Evolutionary conservation across 2,329 filamentous ascomycete genomes (phyloP).

Genomic region (Ophiostoma australiae): DNA sequence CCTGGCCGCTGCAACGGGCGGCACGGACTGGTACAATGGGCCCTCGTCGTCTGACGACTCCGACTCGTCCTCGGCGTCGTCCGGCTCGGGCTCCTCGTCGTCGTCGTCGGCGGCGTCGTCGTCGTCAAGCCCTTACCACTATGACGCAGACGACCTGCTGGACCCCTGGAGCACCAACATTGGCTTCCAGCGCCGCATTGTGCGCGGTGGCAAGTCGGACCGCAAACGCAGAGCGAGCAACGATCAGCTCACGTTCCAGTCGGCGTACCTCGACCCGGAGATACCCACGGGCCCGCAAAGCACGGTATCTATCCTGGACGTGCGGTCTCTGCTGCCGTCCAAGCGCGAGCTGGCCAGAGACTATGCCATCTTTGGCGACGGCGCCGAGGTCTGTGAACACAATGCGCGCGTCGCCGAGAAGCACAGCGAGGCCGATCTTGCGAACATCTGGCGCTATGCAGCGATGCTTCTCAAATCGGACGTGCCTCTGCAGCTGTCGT

Average conservation of each 20-base stretch:
- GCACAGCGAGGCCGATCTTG: slow-evolving; percentile 64
- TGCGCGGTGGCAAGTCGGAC: slow-evolving; percentile 37
- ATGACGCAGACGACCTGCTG: slow-evolving; percentile 17
- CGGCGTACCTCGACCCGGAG: slow-evolving; percentile 24
- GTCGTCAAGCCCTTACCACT: slow-evolving; percentile 2
- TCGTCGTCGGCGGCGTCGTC: slow-evolving; percentile 9
- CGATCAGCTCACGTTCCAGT: slow-evolving; percentile 17
- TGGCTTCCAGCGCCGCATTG: slow-evolving; percentile 52
- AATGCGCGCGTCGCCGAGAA: slow-evolving; percentile 75
- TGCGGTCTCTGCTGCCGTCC: slow-evolving; percentile 68
- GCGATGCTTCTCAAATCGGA: slow-evolving; percentile 72
- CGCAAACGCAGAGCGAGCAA: slow-evolving; percentile 33
- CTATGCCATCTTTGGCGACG: slow-evolving; percentile 80
- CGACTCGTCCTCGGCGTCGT: slow-evolving; percentile 6
- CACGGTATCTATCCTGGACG: slow-evolving; percentile 65
- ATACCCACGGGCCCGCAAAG: slow-evolving; percentile 52
- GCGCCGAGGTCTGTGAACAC: slow-evolving; percentile 73
- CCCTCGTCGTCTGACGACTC: slow-evolving; percentile 40
- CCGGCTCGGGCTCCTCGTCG: slow-evolving; percentile 4
- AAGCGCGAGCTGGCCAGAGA: slow-evolving; percentile 70
- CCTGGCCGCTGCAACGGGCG: slow-evolving; percentile 45
- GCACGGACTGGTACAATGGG: slow-evolving; percentile 6
- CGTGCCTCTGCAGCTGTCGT: slow-evolving; percentile 63
- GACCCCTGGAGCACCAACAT: slow-evolving; percentile 27
- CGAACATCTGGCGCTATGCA: slow-evolving; percentile 78